These are phyloP conservation scores for Diaporthe ilicicola DNA, from an alignment of 2,329 filamentous ascomycete species.

Conservation along the genomic window DNA sequence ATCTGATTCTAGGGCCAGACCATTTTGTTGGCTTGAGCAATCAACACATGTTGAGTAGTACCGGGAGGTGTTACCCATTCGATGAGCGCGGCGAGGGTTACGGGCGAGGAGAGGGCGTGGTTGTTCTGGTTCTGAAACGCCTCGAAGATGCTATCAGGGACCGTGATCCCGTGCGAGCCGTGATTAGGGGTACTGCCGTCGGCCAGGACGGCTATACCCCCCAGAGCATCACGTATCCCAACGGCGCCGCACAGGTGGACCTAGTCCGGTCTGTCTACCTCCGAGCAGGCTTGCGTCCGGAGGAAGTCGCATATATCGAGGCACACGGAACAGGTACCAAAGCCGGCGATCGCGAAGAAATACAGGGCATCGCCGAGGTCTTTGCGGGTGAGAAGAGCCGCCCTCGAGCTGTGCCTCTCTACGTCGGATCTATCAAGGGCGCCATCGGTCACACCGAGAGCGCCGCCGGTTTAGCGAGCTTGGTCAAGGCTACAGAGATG, in stretches of 20 bases:
- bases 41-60: conserved; percentile 35
- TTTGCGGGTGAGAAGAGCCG: conserved; percentile 36
- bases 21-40: conserved; percentile 22
- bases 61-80: conserved; percentile 43
- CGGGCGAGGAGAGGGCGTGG: conserved; percentile 55
- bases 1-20: conserved; percentile 33
- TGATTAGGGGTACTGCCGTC: conserved; percentile 47
- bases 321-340: conserved; percentile 54
- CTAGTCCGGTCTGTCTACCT: conserved; percentile 44
- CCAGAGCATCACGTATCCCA: conserved; percentile 38
- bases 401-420: background rate
- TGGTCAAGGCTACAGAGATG: conserved; percentile 46
- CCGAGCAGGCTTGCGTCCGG: conserved; percentile 35
- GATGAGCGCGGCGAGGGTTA: conserved; percentile 33
- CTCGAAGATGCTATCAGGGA: conserved; percentile 55
- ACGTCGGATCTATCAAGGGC: conserved; percentile 22
- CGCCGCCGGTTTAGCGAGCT: conserved; percentile 17
- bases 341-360: conserved; percentile 47
- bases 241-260: conserved; percentile 36
- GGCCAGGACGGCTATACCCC: conserved; percentile 52
- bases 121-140: conserved; percentile 55
- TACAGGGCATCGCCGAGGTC: conserved; percentile 43
- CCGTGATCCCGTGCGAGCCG: conserved; percentile 53
- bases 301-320: conserved; percentile 44
- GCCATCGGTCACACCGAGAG: conserved; percentile 18